These are phyloP conservation scores for Jackrogersella multiformis DNA, from an alignment of 495 filamentous ascomycete species.

Conservation along the genomic window DNA sequence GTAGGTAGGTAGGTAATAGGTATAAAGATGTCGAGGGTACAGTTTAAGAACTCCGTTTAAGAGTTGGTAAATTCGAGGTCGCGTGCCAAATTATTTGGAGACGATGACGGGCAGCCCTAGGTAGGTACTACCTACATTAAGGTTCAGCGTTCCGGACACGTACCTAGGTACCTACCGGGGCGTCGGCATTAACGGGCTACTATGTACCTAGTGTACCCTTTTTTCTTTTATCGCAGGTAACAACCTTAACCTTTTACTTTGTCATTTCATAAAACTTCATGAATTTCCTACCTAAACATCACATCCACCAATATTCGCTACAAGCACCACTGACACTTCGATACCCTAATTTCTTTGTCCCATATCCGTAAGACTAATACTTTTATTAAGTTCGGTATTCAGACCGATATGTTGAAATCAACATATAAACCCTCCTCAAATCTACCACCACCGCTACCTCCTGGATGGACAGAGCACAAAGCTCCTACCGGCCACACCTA, in stretches of 20 bases:
- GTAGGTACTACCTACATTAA: not conserved
- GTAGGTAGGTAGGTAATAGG: not conserved
- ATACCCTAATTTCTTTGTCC: too few relatives aligned
- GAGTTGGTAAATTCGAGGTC: slow-evolving; percentile 14
- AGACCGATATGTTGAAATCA: slow-evolving; percentile 66
- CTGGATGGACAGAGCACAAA: slow-evolving; percentile 93
- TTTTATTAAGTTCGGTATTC: not conserved
- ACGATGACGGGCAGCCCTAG: slow-evolving; percentile 3
- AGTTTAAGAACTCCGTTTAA: too few relatives aligned
- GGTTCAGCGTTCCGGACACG: too few relatives aligned
- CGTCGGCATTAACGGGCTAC: too few relatives aligned
- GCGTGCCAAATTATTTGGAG: slow-evolving; percentile 11
- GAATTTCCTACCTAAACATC: too few relatives aligned
- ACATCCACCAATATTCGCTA: too few relatives aligned
- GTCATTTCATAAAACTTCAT: not conserved
- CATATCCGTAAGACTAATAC: too few relatives aligned
- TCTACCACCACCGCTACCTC: slow-evolving; percentile 68
- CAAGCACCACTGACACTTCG: too few relatives aligned
- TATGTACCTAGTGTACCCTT: too few relatives aligned
- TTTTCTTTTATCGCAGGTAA: not conserved
- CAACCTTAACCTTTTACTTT: not conserved
- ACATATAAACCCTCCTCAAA: slow-evolving; percentile 64
- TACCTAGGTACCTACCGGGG: not conserved
- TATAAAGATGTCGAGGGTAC: not conserved
- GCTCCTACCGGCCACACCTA: slow-evolving; percentile 89